Evolutionary conservation across 108 stramenopile genomes (phyloP).

Genomic region (Skeletonema costatum): DNA sequence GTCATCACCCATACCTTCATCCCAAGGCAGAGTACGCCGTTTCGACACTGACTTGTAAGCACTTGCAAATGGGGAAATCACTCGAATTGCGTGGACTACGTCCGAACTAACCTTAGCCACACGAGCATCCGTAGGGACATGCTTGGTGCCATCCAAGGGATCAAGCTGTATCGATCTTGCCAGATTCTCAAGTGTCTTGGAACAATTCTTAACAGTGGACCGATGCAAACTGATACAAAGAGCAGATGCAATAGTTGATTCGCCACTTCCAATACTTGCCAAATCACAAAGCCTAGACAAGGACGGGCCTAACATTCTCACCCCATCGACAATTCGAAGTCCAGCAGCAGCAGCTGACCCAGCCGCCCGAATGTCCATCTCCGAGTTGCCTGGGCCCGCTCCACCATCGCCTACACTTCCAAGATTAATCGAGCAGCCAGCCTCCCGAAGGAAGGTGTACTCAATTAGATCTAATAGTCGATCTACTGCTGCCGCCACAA

Average conservation of each 20-base stretch:
- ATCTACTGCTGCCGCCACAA: slow-evolving; percentile 72
- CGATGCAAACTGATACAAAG: slow-evolving; percentile 88
- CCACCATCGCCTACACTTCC: slow-evolving; percentile 15
- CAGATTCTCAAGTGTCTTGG: slow-evolving; percentile 82
- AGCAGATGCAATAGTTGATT: slow-evolving; percentile 68
- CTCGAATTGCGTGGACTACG: slow-evolving; percentile 79
- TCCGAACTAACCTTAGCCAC: slow-evolving; percentile 75
- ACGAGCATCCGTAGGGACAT: slow-evolving; percentile 77
- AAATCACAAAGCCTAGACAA: slow-evolving; percentile 85
- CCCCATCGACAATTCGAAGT: slow-evolving; percentile 84
- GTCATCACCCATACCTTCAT: slow-evolving; percentile 85
- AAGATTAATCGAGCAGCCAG: slow-evolving; percentile 33
- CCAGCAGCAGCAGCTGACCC: slow-evolving; percentile 84
- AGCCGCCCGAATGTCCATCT: slow-evolving; percentile 61
- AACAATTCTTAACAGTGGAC: slow-evolving; percentile 85
- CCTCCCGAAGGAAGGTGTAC: slow-evolving; percentile 83
- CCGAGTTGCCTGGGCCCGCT: slow-evolving; percentile 27
- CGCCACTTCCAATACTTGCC: slow-evolving; percentile 29
- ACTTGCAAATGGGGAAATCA: slow-evolving; percentile 80
- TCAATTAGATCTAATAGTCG: slow-evolving; percentile 85
- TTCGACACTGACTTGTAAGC: slow-evolving; percentile 87
- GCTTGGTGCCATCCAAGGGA: slow-evolving; percentile 66
- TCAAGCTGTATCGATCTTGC: slow-evolving; percentile 86
- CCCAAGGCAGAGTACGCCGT: slow-evolving; percentile 75
- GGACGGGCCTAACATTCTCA: slow-evolving; percentile 89